A percentile compares a stretch with the other conserved stretches of the same genome.
Evolutionary conservation across 2,329 filamentous ascomycete species (phyloP).

Genomic region (Colletotrichum sp.): DNA sequence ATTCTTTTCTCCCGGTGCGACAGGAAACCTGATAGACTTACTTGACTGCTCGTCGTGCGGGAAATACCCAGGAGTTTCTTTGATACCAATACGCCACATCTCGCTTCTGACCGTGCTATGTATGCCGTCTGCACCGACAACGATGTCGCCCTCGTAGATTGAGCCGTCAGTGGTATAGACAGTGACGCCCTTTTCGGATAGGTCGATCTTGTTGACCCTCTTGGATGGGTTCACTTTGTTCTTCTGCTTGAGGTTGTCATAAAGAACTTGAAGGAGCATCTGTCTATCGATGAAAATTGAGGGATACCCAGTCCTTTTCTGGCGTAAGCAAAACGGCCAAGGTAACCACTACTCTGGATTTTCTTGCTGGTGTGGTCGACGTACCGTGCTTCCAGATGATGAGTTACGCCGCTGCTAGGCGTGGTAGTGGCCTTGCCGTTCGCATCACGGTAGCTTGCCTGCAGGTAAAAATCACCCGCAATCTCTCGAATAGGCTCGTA

Average conservation of each 20-base stretch:
- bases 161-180: slow-evolving; percentile 37
- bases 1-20: not conserved
- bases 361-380: not conserved
- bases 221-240: slow-evolving; percentile 18
- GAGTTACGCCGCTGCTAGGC: not conserved
- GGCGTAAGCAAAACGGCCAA: not conserved
- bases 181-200: slow-evolving; percentile 19
- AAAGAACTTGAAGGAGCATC: slow-evolving; percentile 36
- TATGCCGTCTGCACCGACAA: slow-evolving; percentile 47
- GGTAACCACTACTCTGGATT: accelerated
- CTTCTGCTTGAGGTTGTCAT: slow-evolving; percentile 36
- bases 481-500: slow-evolving; percentile 31
- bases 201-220: slow-evolving; percentile 13
- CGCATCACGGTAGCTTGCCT: not conserved
- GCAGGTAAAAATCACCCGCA: slow-evolving; percentile 14
- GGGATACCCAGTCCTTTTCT: slow-evolving; percentile 31
- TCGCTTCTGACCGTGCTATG: slow-evolving; percentile 40
- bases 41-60: slow-evolving; percentile 19
- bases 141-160: slow-evolving; percentile 33
- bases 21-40: not conserved
- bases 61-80: slow-evolving; percentile 29
- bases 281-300: slow-evolving; percentile 41
- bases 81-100: slow-evolving; percentile 28
- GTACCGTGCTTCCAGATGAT: slow-evolving; percentile 7
- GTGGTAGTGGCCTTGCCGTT: slow-evolving; percentile 23